Base-by-base conservation (phyloP, 257 asterid genomes). In the Nyctanthes arbortristis region DNA sequence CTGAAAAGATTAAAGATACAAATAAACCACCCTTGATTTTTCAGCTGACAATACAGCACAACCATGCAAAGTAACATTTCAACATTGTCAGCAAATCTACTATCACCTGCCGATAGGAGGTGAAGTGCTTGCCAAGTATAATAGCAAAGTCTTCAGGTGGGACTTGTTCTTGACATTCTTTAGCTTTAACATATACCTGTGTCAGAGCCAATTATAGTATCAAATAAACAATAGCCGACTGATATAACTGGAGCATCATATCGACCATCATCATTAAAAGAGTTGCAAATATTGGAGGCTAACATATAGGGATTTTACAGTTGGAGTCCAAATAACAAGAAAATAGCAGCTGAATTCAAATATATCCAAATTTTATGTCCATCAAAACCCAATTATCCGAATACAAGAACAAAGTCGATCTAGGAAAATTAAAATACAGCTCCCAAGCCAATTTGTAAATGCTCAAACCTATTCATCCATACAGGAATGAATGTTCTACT, bases 161-260 rank as follows among this genome's bases (percentile, higher is more conserved):
- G 65, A 91, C 84, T 67, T 68, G 85, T 65, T 84, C 78, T 58
- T 79, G 62, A 63, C 95, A 86, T 78, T 94, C 97, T 77, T 94
- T 91, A 52, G 99, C 99, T 78, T 91, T 94, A 67, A 84, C 97
- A 79, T 94, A 94, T 9, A 94, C 97, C 99, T 94, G 81, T 78
- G 65, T 58, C 71, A 68, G 31, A 58, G 25, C 73, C 68, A 75
- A 56, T 66, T n/a, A n/a, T 33, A 65, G 40, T 16, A 45, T 14
- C 66, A 66, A 37, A 45, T 24, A 61, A n/a, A 68, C 49, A 52
- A 30, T 18, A 37, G 12, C 45, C 12, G 45, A 37, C 45, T 9
- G 0, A 11, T 2, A 37, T 37, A 37, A 37, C 45, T 37, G 45
- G n/a, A 37, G 16, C 45, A 37, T 5, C n/a, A n/a, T n/a, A n/a